Base-by-base conservation (phyloP, 164 flowering plant species). In the Vitis riparia region DNA sequence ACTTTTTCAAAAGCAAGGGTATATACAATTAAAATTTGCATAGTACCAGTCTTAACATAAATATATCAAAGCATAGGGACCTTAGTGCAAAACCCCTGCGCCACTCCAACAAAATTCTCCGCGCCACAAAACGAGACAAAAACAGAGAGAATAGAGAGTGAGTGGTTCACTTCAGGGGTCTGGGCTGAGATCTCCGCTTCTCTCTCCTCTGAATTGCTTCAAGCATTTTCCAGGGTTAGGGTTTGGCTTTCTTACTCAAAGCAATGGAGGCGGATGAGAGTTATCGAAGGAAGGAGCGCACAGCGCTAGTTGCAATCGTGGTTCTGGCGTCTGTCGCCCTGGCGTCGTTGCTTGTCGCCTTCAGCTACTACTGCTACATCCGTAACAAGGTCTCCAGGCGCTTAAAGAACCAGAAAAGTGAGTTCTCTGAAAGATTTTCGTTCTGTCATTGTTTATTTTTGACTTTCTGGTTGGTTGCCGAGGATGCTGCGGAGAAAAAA, bases 361-460 rank as follows among this genome's bases (percentile, higher is more conserved):
- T 93, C 72, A 80, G 87, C 70, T 96, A 96, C 84, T 96, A 90
- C 74, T 96, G 98, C 85, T 96, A 96, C 75, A 84, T 96, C 55
- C 77, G 88, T 16, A 82, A 79, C 82, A 91, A 88, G 78, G 83
- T 93, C 71, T 75, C 97, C 73, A 90, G 78, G 77, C 87, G 84
- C 65, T 37, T 71, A 37, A 87, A 79, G 65, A 61, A 11, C 65
- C 76, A 32, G 12, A 75, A 82, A 72, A 74, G 98, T 89, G 59
- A 77, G 86, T 60, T 2, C 44, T 10, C 11, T 67, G 44, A 37
- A 37, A 37, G 5, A 37, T 37, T 37, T 37, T 6, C 44, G 44
- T 23, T 23, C 5, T 52, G 2, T 14, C 65, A 14, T 68, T 59
- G 55, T 10, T 10, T 49, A 11, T 5, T 14, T 67, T 57, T 30